A percentile compares a stretch with the other conserved stretches of the same genome.
phyloP scores from a whole-genome alignment of 345 rosid genomes.

The Capsella bursapastoris region DNA sequence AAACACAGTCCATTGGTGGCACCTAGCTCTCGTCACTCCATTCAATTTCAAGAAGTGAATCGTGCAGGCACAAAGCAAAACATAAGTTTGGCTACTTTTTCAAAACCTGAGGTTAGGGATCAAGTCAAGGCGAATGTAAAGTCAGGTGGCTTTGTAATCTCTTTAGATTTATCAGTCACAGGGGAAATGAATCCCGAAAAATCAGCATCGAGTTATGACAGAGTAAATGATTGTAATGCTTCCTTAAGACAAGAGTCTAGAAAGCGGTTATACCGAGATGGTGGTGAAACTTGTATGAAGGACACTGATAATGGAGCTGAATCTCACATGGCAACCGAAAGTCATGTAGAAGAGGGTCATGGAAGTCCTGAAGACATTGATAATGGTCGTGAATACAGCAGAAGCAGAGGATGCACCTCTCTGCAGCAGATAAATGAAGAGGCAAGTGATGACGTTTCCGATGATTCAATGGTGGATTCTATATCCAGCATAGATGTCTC shows the following conservation, averaged over 20 bases:
- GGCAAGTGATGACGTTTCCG: slow-evolving; percentile 60
- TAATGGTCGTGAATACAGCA: slow-evolving; percentile 40
- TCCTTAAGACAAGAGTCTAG: slow-evolving; percentile 47
- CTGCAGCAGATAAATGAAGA: slow-evolving; percentile 51
- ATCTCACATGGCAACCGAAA: slow-evolving; percentile 37
- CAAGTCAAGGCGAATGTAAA: slow-evolving; percentile 43
- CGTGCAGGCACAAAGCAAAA: not conserved
- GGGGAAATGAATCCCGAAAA: slow-evolving; percentile 40
- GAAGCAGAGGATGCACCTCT: slow-evolving; percentile 43
- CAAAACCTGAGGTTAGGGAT: slow-evolving; percentile 27
- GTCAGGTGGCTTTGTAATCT: slow-evolving; percentile 36
- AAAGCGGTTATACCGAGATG: slow-evolving; percentile 38
- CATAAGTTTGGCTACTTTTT: slow-evolving; percentile 18
- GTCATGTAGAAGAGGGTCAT: slow-evolving; percentile 44
- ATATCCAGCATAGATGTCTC: slow-evolving; percentile 58
- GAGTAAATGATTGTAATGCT: slow-evolving; percentile 42
- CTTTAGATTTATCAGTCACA: slow-evolving; percentile 32
- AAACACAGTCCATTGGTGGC: slow-evolving; percentile 30
- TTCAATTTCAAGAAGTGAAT: slow-evolving; percentile 1
- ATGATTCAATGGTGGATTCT: slow-evolving; percentile 70
- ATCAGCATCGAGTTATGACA: slow-evolving; percentile 37
- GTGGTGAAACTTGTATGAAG: slow-evolving; percentile 22
- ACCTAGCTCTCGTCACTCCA: slow-evolving; percentile 11
- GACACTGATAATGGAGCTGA: slow-evolving; percentile 45
- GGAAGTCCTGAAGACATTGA: slow-evolving; percentile 46